These are phyloP conservation scores for Leccinum fuscescens DNA, from an alignment of 1,284 basidiomycete species.

Conservation along the genomic window DNA sequence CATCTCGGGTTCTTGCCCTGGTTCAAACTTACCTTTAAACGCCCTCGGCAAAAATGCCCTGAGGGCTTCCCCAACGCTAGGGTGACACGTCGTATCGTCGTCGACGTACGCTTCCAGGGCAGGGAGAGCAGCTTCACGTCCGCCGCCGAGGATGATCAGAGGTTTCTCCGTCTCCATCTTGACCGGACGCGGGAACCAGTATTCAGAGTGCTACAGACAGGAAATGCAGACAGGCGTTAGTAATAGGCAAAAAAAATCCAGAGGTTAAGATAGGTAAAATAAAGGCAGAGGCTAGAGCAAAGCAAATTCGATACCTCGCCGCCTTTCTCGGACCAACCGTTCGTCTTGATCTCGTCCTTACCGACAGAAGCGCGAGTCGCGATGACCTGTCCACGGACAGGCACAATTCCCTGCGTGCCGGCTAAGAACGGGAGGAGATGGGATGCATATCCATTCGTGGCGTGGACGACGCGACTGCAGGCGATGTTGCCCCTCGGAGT, in stretches of 20 bases:
- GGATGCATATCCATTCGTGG: constrained; percentile 76
- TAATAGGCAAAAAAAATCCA: no score
- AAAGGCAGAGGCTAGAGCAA: background rate
- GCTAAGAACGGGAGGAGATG: constrained; percentile 59
- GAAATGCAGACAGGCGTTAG: background rate
- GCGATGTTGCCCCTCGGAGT: constrained; percentile 60
- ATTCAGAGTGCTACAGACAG: constrained; percentile 44
- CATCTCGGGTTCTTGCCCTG: constrained; percentile 53
- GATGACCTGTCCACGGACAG: constrained; percentile 72
- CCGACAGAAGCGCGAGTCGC: constrained; percentile 54
- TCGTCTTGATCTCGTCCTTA: constrained; percentile 35
- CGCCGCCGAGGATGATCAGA: constrained; percentile 74
- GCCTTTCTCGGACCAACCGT: constrained; percentile 45
- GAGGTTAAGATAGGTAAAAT: background rate
- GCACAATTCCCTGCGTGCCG: constrained; percentile 55
- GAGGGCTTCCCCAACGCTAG: constrained; percentile 47
- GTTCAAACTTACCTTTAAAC: constrained; percentile 55
- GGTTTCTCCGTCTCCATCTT: constrained; percentile 39
- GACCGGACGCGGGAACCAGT: constrained; percentile 78
- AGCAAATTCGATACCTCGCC: constrained; percentile 22
- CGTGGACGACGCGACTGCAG: constrained; percentile 69
- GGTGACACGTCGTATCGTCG: constrained; percentile 61
- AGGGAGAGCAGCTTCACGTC: constrained; percentile 45
- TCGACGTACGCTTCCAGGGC: constrained; percentile 51
- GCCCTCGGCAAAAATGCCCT: constrained; percentile 56